Base-by-base conservation (phyloP, 495 filamentous ascomycete genomes). In the Extremus antarcticus region DNA sequence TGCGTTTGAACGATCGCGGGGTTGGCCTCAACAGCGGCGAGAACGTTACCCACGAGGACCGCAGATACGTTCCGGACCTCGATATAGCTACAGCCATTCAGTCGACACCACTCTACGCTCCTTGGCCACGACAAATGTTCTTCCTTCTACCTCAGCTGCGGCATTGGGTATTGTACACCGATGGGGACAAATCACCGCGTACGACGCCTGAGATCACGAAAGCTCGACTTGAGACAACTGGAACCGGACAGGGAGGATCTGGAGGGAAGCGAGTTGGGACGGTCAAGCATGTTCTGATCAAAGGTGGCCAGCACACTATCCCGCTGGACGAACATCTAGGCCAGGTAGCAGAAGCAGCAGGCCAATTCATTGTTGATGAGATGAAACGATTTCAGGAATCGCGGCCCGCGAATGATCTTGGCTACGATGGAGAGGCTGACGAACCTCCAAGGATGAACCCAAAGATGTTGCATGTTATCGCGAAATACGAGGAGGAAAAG, bases 91-190 rank as follows among this genome's bases (percentile, higher is more conserved):
- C 29, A 4, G 29, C 4, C 29, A 13, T 35, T 4, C 29, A 4
- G 7, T 35, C 4, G 29, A 13, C 29, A 35, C 80, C 81, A 0
- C 87, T 92, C 69, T 89, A 91, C 71, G 75, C 87, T 2, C 74
- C 87, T 32, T 91, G 95, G 62, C 77, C 84, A 8, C 63, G 67
- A n/a, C 66, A 66, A 15, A 80, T 84, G 29, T 84, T 85, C 54
- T 58, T 71, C 1, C 71, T 79, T 40, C 76, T 97, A 2, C 80
- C 82, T 0, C 65, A 77, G 55, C 69, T 97, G 38, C 77, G 84
- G 1, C 88, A 90, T 0, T 81, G 80, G 13, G 82, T 85, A n/a
- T 69, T 94, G 15, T 97, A 88, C 69, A 71, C 95, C 40, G 88
- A 90, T 65, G 90, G 82, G 21, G 25, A 39, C 4, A 70, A 74